These are phyloP conservation scores for Aspergillus chevalieri DNA, from an alignment of 2,329 filamentous ascomycete species.

Conservation along the genomic window DNA sequence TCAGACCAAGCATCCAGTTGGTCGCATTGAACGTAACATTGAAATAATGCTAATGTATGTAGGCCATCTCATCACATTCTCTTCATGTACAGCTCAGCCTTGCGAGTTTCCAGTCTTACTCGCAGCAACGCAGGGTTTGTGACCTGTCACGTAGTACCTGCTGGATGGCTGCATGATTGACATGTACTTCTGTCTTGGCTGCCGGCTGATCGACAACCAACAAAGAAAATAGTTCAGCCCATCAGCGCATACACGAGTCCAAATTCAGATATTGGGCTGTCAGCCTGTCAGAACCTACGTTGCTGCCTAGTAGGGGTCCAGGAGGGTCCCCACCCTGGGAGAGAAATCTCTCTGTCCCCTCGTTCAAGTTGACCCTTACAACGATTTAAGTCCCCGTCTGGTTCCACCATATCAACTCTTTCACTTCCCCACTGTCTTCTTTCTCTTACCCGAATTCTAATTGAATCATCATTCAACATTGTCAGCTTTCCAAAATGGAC, in stretches of 20 bases:
- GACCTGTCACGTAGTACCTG: slow-evolving; percentile 1
- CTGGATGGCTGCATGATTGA: slow-evolving; percentile 2
- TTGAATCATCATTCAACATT: slow-evolving; percentile 5
- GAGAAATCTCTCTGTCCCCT: background rate
- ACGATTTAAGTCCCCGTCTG: slow-evolving; percentile 1
- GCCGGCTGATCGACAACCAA: slow-evolving; percentile 6
- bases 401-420: slow-evolving; percentile 1
- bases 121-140: background rate
- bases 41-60: background rate
- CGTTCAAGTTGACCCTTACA: slow-evolving; percentile 1
- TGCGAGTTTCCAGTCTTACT: background rate
- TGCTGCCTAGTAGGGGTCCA: slow-evolving; percentile 4
- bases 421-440: slow-evolving; percentile 2
- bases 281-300: slow-evolving; percentile 4
- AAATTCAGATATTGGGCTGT: slow-evolving; percentile 4
- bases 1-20: background rate
- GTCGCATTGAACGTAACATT: background rate
- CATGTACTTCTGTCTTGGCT: slow-evolving; percentile 4
- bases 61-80: background rate
- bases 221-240: background rate
- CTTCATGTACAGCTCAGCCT: background rate
- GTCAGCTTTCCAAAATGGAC: slow-evolving; percentile 6
- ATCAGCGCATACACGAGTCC: slow-evolving; percentile 5
- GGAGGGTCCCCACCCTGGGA: slow-evolving; percentile 1
- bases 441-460: slow-evolving; percentile 1